Evolutionary conservation across 352 stramenopile genomes (phyloP), one percentile per base, ranked within the genome.

Genomic region (Peronospora destructor): DNA sequence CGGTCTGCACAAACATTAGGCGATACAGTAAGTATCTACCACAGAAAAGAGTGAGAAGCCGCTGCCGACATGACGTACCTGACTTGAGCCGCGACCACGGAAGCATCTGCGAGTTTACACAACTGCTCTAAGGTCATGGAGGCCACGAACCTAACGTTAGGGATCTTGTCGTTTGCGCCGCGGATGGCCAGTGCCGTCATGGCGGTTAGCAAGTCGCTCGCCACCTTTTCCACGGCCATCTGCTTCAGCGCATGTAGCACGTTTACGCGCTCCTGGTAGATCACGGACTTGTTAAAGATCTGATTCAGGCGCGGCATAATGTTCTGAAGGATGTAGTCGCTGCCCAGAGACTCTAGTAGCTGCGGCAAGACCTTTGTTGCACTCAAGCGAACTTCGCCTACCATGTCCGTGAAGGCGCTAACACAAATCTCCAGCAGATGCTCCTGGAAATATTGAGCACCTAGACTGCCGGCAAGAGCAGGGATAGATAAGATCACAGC

Each of bases 371-470:
- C 88, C 63, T 91, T 93, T 17, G 80, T 91, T 23, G 93, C 88
- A 51, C 94, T 95, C 69, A 97, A 78, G n/a, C 93, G 81, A 49
- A 98, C 90, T 73, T 97, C 94, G 19, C 88, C 73, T 6, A 98
- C 93, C 69, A 91, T 92, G 56, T 98, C 93, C 37, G 82, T 86
- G 60, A 97, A 89, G 13, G 85, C 85, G 32, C 78, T 95, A 52
- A 96, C 71, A 64, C 96, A 85, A 49, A 96, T 89, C 45, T 91
- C 76, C 13, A 95, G 68, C 66, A 96, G 53, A 58, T 78, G 78
- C 59, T 88, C 81, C 61, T 90, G 85, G 62, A 82, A 94, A 65
- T 80, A 95, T 57, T 71, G 76, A 63, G 68, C 70, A 13, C 75
- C 78, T 33, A 96, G 61, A 34, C 88, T 92, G 40, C 94, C 84